phyloP scores from a whole-genome alignment of 371 early-diverging fungal species.

The Mucor lusitanicus region DNA sequence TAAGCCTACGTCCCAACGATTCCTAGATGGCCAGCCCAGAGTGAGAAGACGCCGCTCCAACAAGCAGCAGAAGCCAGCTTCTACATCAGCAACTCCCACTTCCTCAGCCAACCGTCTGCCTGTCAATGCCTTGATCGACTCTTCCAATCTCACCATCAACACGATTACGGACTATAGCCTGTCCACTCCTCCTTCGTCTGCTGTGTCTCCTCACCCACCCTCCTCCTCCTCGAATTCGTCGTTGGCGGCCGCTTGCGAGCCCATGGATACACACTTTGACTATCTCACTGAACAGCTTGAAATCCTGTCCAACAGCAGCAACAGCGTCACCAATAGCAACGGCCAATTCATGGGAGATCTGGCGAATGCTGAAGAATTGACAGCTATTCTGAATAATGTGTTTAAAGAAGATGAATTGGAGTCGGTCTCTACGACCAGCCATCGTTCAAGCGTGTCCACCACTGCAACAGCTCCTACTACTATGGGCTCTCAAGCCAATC shows the following conservation, averaged over 20 bases:
- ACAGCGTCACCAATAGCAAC: not conserved
- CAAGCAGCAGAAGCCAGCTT: not conserved
- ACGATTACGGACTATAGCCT: slow-evolving; percentile 6
- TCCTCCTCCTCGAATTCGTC: slow-evolving; percentile 1
- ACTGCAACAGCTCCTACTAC: not conserved
- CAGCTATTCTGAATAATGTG: slow-evolving; percentile 28
- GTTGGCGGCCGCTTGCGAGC: slow-evolving; percentile 4
- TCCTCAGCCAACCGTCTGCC: slow-evolving; percentile 8
- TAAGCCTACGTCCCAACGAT: slow-evolving; percentile 22
- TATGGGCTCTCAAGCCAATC: not conserved
- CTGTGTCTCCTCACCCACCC: slow-evolving; percentile 19
- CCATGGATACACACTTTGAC: slow-evolving; percentile 28
- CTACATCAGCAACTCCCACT: not conserved
- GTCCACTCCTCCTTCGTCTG: slow-evolving; percentile 20
- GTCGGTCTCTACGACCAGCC: slow-evolving; percentile 5
- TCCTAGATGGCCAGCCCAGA: slow-evolving; percentile 27
- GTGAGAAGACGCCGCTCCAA: slow-evolving; percentile 17
- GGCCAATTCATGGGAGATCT: slow-evolving; percentile 11
- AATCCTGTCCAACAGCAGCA: slow-evolving; percentile 7
- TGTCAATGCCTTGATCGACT: slow-evolving; percentile 6
- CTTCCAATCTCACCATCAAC: slow-evolving; percentile 4
- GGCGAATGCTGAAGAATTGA: slow-evolving; percentile 27
- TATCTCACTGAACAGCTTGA: slow-evolving; percentile 27
- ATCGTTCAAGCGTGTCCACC: not conserved
- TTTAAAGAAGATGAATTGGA: slow-evolving; percentile 14